Evolutionary conservation across 108 stramenopile genomes (phyloP).

Genomic region (Asterionellopsis glacialis): DNA sequence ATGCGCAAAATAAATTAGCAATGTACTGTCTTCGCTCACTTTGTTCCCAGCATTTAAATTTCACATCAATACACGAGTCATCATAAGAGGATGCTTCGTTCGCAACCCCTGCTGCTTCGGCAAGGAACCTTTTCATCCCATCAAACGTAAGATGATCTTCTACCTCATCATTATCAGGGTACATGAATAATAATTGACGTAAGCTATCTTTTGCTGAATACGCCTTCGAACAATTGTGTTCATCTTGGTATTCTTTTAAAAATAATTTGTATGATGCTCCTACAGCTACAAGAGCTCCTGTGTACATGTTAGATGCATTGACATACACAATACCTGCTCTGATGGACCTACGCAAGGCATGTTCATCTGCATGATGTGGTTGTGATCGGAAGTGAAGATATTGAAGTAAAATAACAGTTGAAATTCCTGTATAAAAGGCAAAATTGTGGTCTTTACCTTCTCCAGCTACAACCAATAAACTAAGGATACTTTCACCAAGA

Average conservation of each 20-base stretch:
- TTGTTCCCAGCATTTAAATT: too few relatives aligned
- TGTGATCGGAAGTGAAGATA: conserved; percentile 46
- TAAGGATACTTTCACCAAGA: conserved; percentile 53
- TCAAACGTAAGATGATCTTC: neutral
- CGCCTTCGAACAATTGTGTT: neutral
- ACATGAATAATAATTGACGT: too few relatives aligned
- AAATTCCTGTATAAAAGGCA: conserved; percentile 38
- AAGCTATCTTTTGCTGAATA: neutral
- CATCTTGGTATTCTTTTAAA: conserved; percentile 9
- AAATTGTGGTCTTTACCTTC: conserved; percentile 25
- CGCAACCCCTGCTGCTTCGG: neutral
- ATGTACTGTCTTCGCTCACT: neutral
- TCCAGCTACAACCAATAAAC: conserved; percentile 34
- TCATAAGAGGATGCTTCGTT: neutral
- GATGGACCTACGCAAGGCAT: conserved; percentile 35
- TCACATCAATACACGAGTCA: neutral
- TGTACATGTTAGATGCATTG: neutral
- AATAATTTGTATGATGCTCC: conserved; percentile 3
- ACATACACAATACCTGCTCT: conserved; percentile 15
- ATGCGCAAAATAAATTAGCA: conserved; percentile 25
- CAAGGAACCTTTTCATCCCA: neutral
- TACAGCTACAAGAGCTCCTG: neutral
- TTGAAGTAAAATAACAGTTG: conserved; percentile 39
- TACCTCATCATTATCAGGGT: neutral
- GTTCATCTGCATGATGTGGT: conserved; percentile 41